Evolutionary conservation across 805 yeast genomes (phyloP).

Genomic region (Lipomyces sp.): DNA sequence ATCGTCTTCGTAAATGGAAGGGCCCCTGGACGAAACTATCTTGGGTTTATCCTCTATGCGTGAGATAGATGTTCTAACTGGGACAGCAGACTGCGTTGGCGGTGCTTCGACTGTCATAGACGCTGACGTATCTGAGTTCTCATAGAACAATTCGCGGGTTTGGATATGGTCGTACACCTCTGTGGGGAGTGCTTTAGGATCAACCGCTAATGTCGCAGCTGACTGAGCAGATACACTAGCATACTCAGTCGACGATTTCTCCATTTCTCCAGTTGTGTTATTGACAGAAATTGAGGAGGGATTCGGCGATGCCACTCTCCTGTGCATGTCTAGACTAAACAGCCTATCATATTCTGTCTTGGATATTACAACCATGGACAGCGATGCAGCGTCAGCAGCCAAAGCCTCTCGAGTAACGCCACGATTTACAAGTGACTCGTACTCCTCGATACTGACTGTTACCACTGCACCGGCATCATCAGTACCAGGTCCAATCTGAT

Average conservation of each 20-base stretch:
- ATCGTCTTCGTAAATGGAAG: not conserved
- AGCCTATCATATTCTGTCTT: conserved; percentile 11
- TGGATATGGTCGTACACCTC: no score
- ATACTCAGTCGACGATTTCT: no score
- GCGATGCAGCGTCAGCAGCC: conserved; percentile 19
- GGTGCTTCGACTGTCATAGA: no score
- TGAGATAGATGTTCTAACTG: not conserved
- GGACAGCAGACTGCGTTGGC: not conserved
- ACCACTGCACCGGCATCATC: conserved; percentile 34
- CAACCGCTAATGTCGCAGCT: no score
- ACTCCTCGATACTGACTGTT: conserved; percentile 39
- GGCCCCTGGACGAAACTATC: not conserved
- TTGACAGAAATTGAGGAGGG: no score
- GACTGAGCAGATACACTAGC: no score
- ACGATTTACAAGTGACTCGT: conserved; percentile 18
- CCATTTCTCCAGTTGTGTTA: no score
- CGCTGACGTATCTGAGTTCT: no score
- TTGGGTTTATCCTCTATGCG: not conserved
- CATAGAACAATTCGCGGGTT: no score
- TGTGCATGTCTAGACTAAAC: not conserved
- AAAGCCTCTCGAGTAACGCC: conserved; percentile 14
- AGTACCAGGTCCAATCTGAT: conserved; percentile 8
- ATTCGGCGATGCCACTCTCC: no score
- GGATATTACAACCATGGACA: conserved; percentile 17
- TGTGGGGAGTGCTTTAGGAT: no score